These are phyloP conservation scores for Vitis hybrid DNA, from an alignment of 177 flowering plant genomes.

Conservation along the genomic window DNA sequence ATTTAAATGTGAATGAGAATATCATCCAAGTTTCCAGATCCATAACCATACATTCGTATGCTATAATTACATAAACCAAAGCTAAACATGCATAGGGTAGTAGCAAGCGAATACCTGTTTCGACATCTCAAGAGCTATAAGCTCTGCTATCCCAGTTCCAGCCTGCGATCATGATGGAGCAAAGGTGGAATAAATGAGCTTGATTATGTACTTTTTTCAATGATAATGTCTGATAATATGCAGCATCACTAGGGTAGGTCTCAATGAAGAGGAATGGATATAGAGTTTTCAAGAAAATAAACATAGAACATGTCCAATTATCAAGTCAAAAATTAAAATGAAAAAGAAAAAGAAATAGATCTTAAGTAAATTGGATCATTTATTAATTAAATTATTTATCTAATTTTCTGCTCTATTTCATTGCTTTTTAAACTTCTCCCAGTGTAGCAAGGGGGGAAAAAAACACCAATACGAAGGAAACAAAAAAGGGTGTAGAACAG, in stretches of 20 bases:
- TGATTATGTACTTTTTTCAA: not conserved
- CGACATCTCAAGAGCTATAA: slow-evolving; percentile 87
- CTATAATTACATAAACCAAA: not conserved
- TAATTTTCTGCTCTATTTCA: no score
- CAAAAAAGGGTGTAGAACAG: not conserved
- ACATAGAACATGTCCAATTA: not conserved
- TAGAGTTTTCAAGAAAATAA: not conserved
- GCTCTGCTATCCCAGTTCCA: slow-evolving; percentile 97
- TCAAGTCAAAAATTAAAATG: no score
- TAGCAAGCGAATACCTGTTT: slow-evolving; percentile 46
- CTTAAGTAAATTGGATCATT: no score
- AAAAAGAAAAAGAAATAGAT: no score
- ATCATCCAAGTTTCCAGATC: not conserved
- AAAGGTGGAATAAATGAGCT: not conserved
- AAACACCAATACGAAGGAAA: not conserved
- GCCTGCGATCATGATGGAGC: slow-evolving; percentile 34
- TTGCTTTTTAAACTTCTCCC: no score
- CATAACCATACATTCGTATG: no score
- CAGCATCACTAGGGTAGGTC: not conserved
- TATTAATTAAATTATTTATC: no score
- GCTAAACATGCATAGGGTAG: not conserved
- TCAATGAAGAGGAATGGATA: not conserved
- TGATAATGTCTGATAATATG: no score
- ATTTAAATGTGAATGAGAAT: not conserved
- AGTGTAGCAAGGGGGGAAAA: not conserved